Evolutionary conservation across 1,284 basidiomycete genomes (phyloP), one percentile per base, ranked within the genome.

Genomic region (Filobasidium uniguttulatum): DNA sequence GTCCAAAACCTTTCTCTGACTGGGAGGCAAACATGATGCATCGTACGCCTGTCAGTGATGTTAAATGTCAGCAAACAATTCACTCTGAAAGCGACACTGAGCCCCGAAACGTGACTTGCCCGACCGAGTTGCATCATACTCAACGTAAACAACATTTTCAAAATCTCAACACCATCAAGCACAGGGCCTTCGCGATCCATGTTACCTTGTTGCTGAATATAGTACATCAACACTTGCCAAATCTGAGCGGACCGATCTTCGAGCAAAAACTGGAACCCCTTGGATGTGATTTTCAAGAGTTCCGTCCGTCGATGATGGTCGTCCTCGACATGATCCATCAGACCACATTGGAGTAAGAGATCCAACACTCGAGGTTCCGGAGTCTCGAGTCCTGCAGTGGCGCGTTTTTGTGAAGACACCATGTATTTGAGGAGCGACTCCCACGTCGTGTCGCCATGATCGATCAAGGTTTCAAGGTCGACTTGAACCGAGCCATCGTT

Each of bases 221-320:
- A 98, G 60, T 90, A 86, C 36, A 97, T 75, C 48, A 99, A 72
- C 35, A 98, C 73, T 63, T 89, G 85, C 94, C 94, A 99, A n/a
- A 98, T 72, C 65, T 99, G 94, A 17, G 84, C 85, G 63, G 96
- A 88, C n/a, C 94, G 84, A 37, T 93, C 83, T 64, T 96, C 85
- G 20, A 99, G 76, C 48, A 99, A 76, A 65, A 99, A 98, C 63
- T 97, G 93, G 66, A 99, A 98, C 9, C 94, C 94, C 36, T 81
- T 76, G 10, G 90, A 94, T 10, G 91, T 97, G 67, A 99, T 99
- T 57, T 82, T 81, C 49, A 64, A 74, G 59, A 60, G 72, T 68
- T 58, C 77, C 72, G 59, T 77, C 52, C 36, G 37, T 34, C 36
- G 34, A 25, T 44, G 36, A 36, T 46, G 25, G 35, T 37, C 23